Base-by-base conservation (phyloP, 805 yeast genomes). In the Cyberlindnera xylosilytica region DNA sequence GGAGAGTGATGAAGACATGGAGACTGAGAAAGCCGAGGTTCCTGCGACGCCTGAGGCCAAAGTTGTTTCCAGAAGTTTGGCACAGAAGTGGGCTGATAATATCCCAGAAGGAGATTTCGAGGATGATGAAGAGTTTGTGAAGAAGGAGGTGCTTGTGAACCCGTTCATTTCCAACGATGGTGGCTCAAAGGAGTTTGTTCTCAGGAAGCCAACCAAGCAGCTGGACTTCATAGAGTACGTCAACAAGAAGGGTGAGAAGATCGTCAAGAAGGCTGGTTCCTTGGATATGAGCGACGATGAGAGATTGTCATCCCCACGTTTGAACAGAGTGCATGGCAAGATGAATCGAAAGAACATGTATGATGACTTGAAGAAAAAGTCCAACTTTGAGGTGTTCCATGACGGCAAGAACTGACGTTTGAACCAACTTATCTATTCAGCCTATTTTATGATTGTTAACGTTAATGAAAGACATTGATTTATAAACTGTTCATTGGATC, bases 231-330 rank as follows among this genome's bases (percentile, higher is more conserved):
- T 52, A 56, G 24, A 59, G 61, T n/a, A 55, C 58, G 50, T 66
- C 3, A 61, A 66, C 44, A 66, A 62, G 45, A 57, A 51, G 33
- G 70, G 71, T 7, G 57, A 62, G 9, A 61, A 54, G n/a, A 50
- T 58, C 34, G 39, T 39, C 19, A 44, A 40, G 35, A 41, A 42
- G 33, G 49, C 49, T 36, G 49, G 49, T 29, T 23, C 43, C 18
- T 36, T 38, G 27, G 41, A 38, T 6, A 33, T 28, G 3, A 13
- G n/a, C 1, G 34, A 37, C 23, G 43, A 42, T 11, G 47, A 40
- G n/a, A 6, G 29, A 26, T 9, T 26, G n/a, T 9, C 12, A 12
- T 13, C 8, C 29, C 29, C 29, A 26, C 29, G 29, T n/a, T 26
- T 13, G 29, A 10, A 8, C 15, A 26, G 29, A 8, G 6, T 26